Evolutionary conservation across 768 basidiomycete species (phyloP).

Genomic region (Mycena crocata): DNA sequence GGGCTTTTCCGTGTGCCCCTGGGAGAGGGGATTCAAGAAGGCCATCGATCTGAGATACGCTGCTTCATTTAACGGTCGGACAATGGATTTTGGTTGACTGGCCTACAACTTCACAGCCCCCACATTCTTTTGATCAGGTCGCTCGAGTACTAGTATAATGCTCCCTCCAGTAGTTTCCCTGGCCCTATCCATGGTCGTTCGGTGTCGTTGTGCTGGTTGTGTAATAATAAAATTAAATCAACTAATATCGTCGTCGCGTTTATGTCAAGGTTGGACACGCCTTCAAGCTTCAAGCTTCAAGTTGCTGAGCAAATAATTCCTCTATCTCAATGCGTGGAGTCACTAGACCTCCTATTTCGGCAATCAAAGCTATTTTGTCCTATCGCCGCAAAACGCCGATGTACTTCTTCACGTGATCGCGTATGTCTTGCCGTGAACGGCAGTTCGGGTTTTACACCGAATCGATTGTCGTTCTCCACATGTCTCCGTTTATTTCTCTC

Average conservation of each 20-base stretch:
- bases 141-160: neutral
- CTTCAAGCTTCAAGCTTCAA: no score
- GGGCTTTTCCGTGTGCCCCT: neutral
- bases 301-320: no score
- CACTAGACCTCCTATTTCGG: no score
- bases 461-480: neutral
- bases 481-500: neutral
- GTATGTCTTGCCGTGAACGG: neutral
- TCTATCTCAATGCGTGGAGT: no score
- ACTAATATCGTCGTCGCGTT: neutral
- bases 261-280: no score
- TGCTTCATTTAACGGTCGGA: no score
- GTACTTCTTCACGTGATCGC: slow-evolving; percentile 11
- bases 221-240: neutral
- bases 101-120: neutral
- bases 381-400: neutral
- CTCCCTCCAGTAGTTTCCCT: neutral
- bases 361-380: neutral
- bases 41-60: neutral
- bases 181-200: neutral
- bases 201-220: neutral
- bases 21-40: neutral
- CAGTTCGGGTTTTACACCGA: slow-evolving; percentile 11
- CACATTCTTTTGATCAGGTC: neutral
- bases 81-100: neutral